These are phyloP conservation scores for Turritis glabra DNA, from an alignment of 345 rosid genomes.

Conservation along the genomic window DNA sequence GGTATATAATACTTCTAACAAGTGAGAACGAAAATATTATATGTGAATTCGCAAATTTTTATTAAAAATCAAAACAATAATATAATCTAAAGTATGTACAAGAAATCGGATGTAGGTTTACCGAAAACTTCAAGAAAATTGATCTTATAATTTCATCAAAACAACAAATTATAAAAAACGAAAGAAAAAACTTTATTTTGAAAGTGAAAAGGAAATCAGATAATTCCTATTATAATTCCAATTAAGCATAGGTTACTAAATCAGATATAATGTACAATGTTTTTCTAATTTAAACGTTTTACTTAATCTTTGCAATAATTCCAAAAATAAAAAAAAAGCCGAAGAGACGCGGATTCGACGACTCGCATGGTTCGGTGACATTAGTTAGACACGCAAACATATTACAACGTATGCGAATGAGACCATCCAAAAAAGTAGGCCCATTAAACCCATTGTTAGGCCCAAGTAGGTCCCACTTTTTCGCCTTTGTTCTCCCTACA, in stretches of 20 bases:
- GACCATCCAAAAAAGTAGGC: conserved; percentile 23
- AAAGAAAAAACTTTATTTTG: no score
- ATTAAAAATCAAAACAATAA: no score
- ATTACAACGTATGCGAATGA: conserved; percentile 18
- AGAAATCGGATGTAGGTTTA: no score
- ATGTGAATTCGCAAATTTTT: no score
- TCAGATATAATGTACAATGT: background rate
- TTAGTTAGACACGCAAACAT: conserved; percentile 18
- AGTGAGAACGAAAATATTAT: no score
- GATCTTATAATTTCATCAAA: no score
- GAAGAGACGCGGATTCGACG: conserved; percentile 27
- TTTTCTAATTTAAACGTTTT: conserved; percentile 14
- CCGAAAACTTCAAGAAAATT: no score
- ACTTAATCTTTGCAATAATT: background rate
- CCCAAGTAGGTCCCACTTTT: conserved; percentile 38
- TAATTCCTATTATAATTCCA: no score
- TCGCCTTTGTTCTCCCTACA: conserved; percentile 24
- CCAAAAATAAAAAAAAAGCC: background rate
- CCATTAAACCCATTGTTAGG: conserved; percentile 25
- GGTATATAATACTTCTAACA: no score
- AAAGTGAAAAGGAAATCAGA: no score
- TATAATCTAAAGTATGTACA: no score
- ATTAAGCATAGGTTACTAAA: background rate
- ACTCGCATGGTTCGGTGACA: conserved; percentile 27
- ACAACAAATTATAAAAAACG: no score